A percentile compares a stretch with the other conserved stretches of the same genome.
Evolutionary conservation across 2,329 filamentous ascomycete genomes (phyloP).

Genomic region (Salinomyces thailandicus): DNA sequence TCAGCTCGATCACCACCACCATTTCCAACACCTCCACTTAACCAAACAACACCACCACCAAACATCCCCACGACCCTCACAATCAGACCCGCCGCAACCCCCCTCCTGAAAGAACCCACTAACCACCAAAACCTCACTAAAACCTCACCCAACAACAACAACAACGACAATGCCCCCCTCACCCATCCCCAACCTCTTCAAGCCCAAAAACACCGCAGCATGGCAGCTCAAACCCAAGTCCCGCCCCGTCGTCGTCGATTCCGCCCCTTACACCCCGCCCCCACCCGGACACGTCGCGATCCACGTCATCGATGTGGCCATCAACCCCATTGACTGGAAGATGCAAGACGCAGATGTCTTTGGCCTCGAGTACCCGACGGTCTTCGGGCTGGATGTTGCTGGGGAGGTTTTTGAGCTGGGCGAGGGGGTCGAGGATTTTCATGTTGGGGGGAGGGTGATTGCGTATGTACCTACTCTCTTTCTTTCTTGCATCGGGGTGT

Average conservation of each 20-base stretch:
- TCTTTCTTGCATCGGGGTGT: too few species aligned
- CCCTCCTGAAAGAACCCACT: too few species aligned
- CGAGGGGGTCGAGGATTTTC: constrained; percentile 34
- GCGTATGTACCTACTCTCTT: constrained; percentile 22
- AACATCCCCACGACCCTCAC: too few species aligned
- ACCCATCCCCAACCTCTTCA: too few species aligned
- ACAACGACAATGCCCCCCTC: too few species aligned
- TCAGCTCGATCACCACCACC: too few species aligned
- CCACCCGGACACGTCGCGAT: constrained; percentile 30
- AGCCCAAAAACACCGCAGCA: constrained; percentile 24
- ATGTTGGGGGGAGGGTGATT: constrained; percentile 36
- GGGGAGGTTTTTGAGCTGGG: constrained; percentile 39
- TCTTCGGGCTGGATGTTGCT: constrained; percentile 35
- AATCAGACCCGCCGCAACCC: too few species aligned
- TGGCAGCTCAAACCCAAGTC: constrained; percentile 26
- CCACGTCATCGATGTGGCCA: constrained; percentile 29
- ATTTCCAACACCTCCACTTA: too few species aligned
- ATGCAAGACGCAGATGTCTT: constrained; percentile 24
- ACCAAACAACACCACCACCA: too few species aligned
- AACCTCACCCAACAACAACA: too few species aligned
- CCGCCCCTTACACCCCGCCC: constrained; percentile 29
- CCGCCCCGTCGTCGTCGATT: constrained; percentile 24
- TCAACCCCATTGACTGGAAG: constrained; percentile 36
- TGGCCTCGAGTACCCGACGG: constrained; percentile 25
- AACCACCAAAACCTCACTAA: too few species aligned